Evolutionary conservation across 2,329 filamentous ascomycete species (phyloP).

Genomic region (Hymenoscyphus fructigenus): DNA sequence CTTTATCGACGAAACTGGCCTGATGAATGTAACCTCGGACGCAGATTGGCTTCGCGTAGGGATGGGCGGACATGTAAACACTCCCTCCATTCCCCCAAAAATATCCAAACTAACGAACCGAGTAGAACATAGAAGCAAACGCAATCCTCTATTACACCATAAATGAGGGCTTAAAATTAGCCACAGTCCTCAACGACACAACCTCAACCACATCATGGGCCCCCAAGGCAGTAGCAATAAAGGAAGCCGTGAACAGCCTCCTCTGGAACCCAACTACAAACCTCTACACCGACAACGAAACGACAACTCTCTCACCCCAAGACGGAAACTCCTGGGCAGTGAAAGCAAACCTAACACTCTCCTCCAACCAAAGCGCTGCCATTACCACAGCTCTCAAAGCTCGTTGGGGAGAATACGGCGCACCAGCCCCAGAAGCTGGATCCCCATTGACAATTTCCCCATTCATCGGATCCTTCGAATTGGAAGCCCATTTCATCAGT

Average conservation of each 20-base stretch:
- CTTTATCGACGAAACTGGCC: conserved; percentile 40
- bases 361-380: conserved; percentile 42
- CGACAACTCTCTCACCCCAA: conserved; percentile 56
- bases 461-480: conserved; percentile 47
- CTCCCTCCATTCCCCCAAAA: neutral
- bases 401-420: conserved; percentile 43
- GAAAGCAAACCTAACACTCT: conserved; percentile 26
- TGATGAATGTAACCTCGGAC: conserved; percentile 26
- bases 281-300: conserved; percentile 53
- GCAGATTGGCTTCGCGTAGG: conserved; percentile 29
- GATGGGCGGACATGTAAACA: conserved; percentile 29
- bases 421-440: conserved; percentile 44
- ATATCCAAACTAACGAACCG: neutral
- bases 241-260: conserved; percentile 16
- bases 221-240: conserved; percentile 12
- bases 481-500: conserved; percentile 47
- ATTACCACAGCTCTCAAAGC: conserved; percentile 22
- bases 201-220: conserved; percentile 10
- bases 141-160: conserved; percentile 45
- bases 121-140: conserved; percentile 29
- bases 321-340: conserved; percentile 57
- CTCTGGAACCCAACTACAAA: conserved; percentile 39
- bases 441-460: conserved; percentile 46
- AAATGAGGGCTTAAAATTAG: conserved; percentile 46
- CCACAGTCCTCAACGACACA: conserved; percentile 32